Evolutionary conservation across 1,139 yeast species (phyloP).

Genomic region (Blastobotrys buckinghamii): DNA sequence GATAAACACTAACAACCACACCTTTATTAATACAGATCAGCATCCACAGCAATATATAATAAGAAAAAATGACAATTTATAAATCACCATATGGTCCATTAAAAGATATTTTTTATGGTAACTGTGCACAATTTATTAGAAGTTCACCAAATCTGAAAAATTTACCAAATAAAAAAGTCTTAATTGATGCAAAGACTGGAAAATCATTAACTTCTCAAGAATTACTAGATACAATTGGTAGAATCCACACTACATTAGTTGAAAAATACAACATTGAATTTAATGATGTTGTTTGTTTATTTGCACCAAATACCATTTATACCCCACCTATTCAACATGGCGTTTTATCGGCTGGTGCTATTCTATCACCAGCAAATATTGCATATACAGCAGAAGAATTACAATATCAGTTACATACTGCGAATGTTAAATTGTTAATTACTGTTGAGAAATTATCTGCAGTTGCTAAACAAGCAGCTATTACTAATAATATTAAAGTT

Average conservation of each 20-base stretch:
- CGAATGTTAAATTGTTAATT: constrained; percentile 28
- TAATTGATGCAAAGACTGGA: constrained; percentile 27
- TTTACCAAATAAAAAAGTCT: constrained; percentile 16
- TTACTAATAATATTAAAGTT: neutral
- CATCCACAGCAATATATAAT: neutral
- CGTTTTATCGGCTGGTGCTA: constrained; percentile 31
- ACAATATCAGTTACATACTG: constrained; percentile 30
- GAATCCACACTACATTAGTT: constrained; percentile 23
- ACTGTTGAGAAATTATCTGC: constrained; percentile 20
- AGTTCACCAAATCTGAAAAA: constrained; percentile 15
- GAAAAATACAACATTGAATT: constrained; percentile 21
- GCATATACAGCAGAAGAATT: constrained; percentile 33
- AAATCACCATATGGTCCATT: constrained; percentile 21
- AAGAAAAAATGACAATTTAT: constrained; percentile 3
- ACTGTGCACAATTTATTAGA: constrained; percentile 22
- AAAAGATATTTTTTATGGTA: constrained; percentile 19
- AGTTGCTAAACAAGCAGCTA: constrained; percentile 28
- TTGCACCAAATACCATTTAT: constrained; percentile 29
- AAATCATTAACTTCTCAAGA: constrained; percentile 22
- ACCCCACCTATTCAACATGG: constrained; percentile 31
- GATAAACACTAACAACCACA: no score
- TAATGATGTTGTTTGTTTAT: constrained; percentile 32
- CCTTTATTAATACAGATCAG: neutral
- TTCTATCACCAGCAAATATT: constrained; percentile 35
- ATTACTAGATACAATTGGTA: constrained; percentile 18